A percentile compares a stretch with the other conserved stretches of the same genome.
phyloP scores from a whole-genome alignment of 2,329 filamentous ascomycete genomes.

The Colletotrichum karsti region DNA sequence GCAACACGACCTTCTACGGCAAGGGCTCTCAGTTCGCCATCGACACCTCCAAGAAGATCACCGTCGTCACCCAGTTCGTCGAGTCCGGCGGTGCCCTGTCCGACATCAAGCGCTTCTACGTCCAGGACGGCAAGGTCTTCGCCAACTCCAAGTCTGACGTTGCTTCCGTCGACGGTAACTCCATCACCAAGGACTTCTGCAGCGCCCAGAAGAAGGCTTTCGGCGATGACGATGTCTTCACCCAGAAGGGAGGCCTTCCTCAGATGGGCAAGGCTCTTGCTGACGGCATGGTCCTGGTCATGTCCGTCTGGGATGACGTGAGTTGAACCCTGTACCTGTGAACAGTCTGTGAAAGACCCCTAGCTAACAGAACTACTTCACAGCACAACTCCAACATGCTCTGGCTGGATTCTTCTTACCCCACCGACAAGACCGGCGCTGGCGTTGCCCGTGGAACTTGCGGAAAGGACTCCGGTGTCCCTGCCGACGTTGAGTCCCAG shows the following conservation, averaged over 20 bases:
- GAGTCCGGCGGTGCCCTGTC: slow-evolving; percentile 58
- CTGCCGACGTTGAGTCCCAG: slow-evolving; percentile 55
- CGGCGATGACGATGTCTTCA: slow-evolving; percentile 62
- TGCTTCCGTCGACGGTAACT: slow-evolving; percentile 48
- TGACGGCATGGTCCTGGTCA: slow-evolving; percentile 55
- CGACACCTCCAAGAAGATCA: slow-evolving; percentile 67
- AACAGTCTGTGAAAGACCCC: not conserved
- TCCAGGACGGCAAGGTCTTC: slow-evolving; percentile 69
- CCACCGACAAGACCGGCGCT: slow-evolving; percentile 52
- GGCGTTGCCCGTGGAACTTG: slow-evolving; percentile 65
- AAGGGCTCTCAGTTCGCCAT: slow-evolving; percentile 58
- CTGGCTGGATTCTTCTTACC: slow-evolving; percentile 77
- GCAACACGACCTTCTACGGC: slow-evolving; percentile 71
- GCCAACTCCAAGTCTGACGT: slow-evolving; percentile 57
- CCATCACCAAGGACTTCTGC: slow-evolving; percentile 68
- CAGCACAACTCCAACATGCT: slow-evolving; percentile 73
- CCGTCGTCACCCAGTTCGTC: slow-evolving; percentile 73
- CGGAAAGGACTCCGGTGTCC: slow-evolving; percentile 58
- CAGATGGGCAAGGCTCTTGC: slow-evolving; percentile 60
- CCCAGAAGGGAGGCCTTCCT: slow-evolving; percentile 62
- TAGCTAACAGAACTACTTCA: not conserved
- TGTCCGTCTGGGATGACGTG: slow-evolving; percentile 68
- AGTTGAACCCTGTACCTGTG: not conserved
- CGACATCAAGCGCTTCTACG: slow-evolving; percentile 72
- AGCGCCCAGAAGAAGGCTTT: slow-evolving; percentile 65